These are phyloP conservation scores for Schizosaccharomyces cryophilus DNA, from an alignment of 805 yeast genomes.

Conservation along the genomic window DNA sequence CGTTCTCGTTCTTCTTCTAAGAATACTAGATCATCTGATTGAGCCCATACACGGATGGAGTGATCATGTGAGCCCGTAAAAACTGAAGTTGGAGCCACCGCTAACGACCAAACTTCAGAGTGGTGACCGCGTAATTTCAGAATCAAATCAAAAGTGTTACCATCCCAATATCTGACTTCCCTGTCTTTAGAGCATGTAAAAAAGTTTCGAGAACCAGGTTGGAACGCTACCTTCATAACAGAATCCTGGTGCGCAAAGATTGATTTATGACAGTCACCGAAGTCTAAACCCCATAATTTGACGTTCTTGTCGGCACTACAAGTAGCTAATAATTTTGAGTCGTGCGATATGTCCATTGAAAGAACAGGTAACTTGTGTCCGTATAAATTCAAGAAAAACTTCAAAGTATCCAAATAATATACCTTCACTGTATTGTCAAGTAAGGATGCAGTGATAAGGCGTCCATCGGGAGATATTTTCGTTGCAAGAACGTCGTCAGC, in stretches of 20 bases:
- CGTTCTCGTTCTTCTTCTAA: constrained; percentile 89
- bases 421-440: constrained; percentile 91
- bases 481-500: constrained; percentile 67
- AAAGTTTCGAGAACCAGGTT: constrained; percentile 70
- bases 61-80: constrained; percentile 82
- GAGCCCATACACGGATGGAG: constrained; percentile 77
- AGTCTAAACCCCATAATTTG: constrained; percentile 94
- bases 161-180: constrained; percentile 89
- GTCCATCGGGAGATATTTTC: constrained; percentile 55
- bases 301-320: constrained; percentile 94
- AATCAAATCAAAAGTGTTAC: constrained; percentile 81
- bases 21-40: constrained; percentile 86
- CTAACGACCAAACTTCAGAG: constrained; percentile 78
- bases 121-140: constrained; percentile 74
- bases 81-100: constrained; percentile 46
- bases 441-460: constrained; percentile 55
- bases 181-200: constrained; percentile 81
- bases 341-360: constrained; percentile 72
- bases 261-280: constrained; percentile 95
- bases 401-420: constrained; percentile 63
- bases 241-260: constrained; percentile 93
- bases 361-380: constrained; percentile 94
- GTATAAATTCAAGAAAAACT: constrained; percentile 67
- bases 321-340: constrained; percentile 66
- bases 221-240: constrained; percentile 64